These are phyloP conservation scores for Globisporangium carolinianum DNA, from an alignment of 352 stramenopile genomes.

Conservation along the genomic window DNA sequence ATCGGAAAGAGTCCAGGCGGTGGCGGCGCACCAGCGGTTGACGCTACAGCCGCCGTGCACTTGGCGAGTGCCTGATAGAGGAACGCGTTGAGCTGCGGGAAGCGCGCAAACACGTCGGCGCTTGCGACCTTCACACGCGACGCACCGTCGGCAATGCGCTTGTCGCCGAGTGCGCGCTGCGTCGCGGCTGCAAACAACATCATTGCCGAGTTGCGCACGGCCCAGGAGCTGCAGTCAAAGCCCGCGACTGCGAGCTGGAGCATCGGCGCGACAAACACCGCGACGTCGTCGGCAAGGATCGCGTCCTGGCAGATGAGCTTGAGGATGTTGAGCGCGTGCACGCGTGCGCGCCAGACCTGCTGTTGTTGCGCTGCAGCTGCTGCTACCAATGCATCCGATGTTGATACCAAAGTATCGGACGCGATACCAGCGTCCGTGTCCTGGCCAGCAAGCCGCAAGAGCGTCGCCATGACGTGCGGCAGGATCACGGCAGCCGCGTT, in stretches of 20 bases:
- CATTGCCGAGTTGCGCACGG: slow-evolving; percentile 88
- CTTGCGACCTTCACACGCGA: slow-evolving; percentile 55
- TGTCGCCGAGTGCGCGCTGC: slow-evolving; percentile 75
- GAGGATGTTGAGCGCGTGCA: slow-evolving; percentile 87
- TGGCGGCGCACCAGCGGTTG: slow-evolving; percentile 13
- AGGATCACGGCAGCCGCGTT: slow-evolving; percentile 74
- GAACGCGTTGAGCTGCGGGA: slow-evolving; percentile 57
- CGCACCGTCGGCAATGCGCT: slow-evolving; percentile 72
- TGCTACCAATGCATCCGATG: neutral
- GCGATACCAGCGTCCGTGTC: slow-evolving; percentile 46
- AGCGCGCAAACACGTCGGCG: slow-evolving; percentile 74
- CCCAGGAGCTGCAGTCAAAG: slow-evolving; percentile 82
- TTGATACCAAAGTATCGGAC: neutral
- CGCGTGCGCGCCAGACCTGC: slow-evolving; percentile 66
- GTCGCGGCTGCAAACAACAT: slow-evolving; percentile 86
- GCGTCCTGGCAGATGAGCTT: slow-evolving; percentile 88
- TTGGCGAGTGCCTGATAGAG: slow-evolving; percentile 47
- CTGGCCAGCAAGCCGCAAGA: slow-evolving; percentile 56
- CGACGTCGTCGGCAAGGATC: slow-evolving; percentile 79
- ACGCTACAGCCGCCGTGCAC: slow-evolving; percentile 19
- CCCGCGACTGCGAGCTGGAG: slow-evolving; percentile 75
- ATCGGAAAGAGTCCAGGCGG: slow-evolving; percentile 66
- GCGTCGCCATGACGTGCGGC: slow-evolving; percentile 58
- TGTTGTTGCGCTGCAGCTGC: slow-evolving; percentile 17
- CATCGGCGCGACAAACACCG: slow-evolving; percentile 79